Evolutionary conservation across 805 yeast genomes (phyloP), one percentile per base, ranked within the genome.

Genomic region (Candida piceae): DNA sequence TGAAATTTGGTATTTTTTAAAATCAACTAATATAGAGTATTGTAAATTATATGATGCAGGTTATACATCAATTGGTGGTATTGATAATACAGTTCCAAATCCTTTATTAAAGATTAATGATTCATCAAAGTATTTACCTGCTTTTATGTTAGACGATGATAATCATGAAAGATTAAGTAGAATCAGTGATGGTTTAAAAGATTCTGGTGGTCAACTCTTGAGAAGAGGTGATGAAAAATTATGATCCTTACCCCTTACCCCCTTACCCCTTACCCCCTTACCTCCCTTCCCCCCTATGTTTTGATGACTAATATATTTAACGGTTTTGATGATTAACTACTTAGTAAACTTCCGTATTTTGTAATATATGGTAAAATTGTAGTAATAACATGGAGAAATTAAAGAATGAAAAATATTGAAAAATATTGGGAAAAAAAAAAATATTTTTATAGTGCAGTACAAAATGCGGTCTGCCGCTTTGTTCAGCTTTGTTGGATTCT

Each of bases 1-100:
- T 16, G 85, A 88, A 39, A 70, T 93, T 3, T 93, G 98, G 98
- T 76, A 76, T 46, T 89, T 90, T 53, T 60, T 90, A 34, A 60
- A 77, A 16, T 72, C 63, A 16, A 64, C 76, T 16, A 54, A 69
- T n/a, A 69, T 81, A 29, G 70, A 70, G 3, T 88, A 90, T 56
- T 90, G 97, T 56, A 49, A 55, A 2, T 62, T 93, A 38, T 93
- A 93, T 52, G 94, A 84, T 47, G 38, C 48, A 25, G 98, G 98
- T 0, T 93, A 82, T 53, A 89, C 98, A 1, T 85, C 96, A 1
- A 60, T 93, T 15, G 98, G 98, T 3, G 93, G 95, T 0, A 63
- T 77, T 1, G 63, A 72, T 38, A 73, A 77, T 29, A 90, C 98
- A 0, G 50, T 71, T 2, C 77, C 74, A 23, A 93, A 93, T 55